Conservation (phyloP, 176 grass and related monocot genomes). For the Phoenix dactylifera region DNA sequence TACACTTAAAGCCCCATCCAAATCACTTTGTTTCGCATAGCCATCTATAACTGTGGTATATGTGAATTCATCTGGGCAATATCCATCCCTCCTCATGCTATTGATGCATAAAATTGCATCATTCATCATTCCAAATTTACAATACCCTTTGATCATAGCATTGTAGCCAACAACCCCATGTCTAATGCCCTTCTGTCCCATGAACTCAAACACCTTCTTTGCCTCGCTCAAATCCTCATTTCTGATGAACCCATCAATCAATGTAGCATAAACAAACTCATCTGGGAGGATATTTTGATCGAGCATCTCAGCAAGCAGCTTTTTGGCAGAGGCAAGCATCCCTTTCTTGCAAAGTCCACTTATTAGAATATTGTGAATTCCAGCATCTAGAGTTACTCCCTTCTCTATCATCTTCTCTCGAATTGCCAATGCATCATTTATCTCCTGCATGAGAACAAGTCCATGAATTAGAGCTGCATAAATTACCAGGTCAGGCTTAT, state of each 20-base stretch:
- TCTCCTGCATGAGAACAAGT: conserved; percentile 42
- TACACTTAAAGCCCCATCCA: conserved; percentile 35
- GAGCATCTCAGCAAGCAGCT: conserved; percentile 69
- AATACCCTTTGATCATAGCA: conserved; percentile 85
- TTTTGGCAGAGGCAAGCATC: conserved; percentile 68
- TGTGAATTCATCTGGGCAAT: conserved; percentile 61
- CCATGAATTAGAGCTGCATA: conserved; percentile 64
- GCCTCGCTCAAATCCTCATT: conserved; percentile 53
- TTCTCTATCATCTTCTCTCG: conserved; percentile 60
- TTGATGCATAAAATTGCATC: conserved; percentile 50
- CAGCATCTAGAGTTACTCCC: conserved; percentile 45
- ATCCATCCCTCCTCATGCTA: conserved; percentile 43
- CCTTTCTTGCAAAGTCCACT: conserved; percentile 71
- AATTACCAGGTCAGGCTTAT: conserved; percentile 56
- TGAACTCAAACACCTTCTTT: conserved; percentile 59
- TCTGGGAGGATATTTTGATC: conserved; percentile 59
- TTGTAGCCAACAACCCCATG: conserved; percentile 55
- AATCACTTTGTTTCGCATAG: conserved; percentile 46
- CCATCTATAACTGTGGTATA: conserved; percentile 59
- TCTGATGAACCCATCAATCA: conserved; percentile 80
- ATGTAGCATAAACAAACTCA: conserved; percentile 77
- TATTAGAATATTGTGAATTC: conserved; percentile 76
- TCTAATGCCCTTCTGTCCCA: conserved; percentile 37
- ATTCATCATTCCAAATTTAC: conserved; percentile 61
- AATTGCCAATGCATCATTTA: conserved; percentile 47